Evolutionary conservation across 345 rosid genomes (phyloP).

Genomic region (Aquilaria sinensis): DNA sequence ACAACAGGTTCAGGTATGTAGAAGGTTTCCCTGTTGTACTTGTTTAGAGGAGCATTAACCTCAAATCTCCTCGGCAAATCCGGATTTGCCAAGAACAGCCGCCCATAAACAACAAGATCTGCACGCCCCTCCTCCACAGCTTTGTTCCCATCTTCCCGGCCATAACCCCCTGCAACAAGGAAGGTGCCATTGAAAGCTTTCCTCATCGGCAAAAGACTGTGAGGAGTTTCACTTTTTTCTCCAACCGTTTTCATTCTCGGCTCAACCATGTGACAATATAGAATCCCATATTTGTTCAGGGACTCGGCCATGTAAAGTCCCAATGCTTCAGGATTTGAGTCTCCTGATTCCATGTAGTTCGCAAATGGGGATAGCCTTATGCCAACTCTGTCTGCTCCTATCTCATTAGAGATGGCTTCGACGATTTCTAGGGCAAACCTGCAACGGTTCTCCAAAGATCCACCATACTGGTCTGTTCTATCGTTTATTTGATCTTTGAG

Average conservation of each 20-base stretch:
- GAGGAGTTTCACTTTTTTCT: slow-evolving; percentile 24
- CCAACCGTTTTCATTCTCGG: slow-evolving; percentile 40
- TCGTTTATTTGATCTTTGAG: slow-evolving; percentile 65
- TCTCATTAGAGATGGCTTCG: slow-evolving; percentile 55
- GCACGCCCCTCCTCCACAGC: slow-evolving; percentile 40
- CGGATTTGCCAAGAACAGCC: slow-evolving; percentile 57
- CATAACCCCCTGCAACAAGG: slow-evolving; percentile 56
- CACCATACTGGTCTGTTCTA: slow-evolving; percentile 59
- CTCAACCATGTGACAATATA: slow-evolving; percentile 64
- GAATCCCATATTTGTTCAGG: slow-evolving; percentile 42
- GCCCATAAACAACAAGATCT: slow-evolving; percentile 57
- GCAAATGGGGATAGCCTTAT: slow-evolving; percentile 57
- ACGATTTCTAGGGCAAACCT: slow-evolving; percentile 54
- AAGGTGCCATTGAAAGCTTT: slow-evolving; percentile 61
- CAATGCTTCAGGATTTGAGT: slow-evolving; percentile 52
- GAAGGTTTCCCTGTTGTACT: slow-evolving; percentile 44
- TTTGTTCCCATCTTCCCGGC: slow-evolving; percentile 42
- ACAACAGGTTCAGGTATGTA: slow-evolving; percentile 38
- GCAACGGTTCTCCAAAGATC: slow-evolving; percentile 62
- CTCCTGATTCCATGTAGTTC: slow-evolving; percentile 42
- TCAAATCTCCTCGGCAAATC: slow-evolving; percentile 61
- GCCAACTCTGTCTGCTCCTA: slow-evolving; percentile 71
- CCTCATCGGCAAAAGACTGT: slow-evolving; percentile 50
- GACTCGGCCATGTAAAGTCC: slow-evolving; percentile 57
- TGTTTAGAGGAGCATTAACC: slow-evolving; percentile 46